Evolutionary conservation across 495 filamentous ascomycete genomes (phyloP), one percentile per base, ranked within the genome.

Genomic region (Chaetomium fimeti): DNA sequence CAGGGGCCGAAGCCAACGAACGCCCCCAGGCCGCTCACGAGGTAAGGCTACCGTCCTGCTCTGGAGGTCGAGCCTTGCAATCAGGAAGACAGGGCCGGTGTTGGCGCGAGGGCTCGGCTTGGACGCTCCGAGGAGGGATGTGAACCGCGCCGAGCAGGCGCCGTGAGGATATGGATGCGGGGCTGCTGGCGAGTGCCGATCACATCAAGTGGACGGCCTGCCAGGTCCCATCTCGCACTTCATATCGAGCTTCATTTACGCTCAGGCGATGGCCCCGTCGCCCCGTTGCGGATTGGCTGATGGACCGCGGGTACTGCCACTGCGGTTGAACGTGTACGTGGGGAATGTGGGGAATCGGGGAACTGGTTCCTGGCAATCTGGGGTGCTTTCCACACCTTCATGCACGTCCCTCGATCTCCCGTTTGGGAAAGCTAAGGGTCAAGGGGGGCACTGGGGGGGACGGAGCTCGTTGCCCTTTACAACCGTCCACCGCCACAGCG

Each of bases 31-130:
- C 40, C 38, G 27, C 16, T 32, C 42, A 22, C 42, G 42, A 47
- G 3, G 49, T 27, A 27, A 47, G 11, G 49, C 58, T 67, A 53
- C 49, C 49, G 28, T 38, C 20, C 24, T 36, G 24, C 20, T 57
- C 2, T 40, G 57, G 38, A 29, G 24, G 52, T 48, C n/a, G 54
- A 64, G 49, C 57, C 63, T 67, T 38, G 77, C 73, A 79, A 80
- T 80, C 74, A 77, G 78, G 78, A 81, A 81, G 66, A 68, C 68
- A 81, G 79, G 79, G 70, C 78, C 79, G 77, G 68, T 56, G 68
- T 63, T 66, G 68, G 71, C 76, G 68, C 68, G 72, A 68, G 60
- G 48, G 53, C 74, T 79, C 79, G 79, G 78, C 72, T 76, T 68
- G 66, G 68, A 74, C 68, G 65, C 70, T 82, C 78, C 79, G 79